phyloP scores from a whole-genome alignment of 2,329 filamentous ascomycete genomes.

The Colletotrichum tabaci region DNA sequence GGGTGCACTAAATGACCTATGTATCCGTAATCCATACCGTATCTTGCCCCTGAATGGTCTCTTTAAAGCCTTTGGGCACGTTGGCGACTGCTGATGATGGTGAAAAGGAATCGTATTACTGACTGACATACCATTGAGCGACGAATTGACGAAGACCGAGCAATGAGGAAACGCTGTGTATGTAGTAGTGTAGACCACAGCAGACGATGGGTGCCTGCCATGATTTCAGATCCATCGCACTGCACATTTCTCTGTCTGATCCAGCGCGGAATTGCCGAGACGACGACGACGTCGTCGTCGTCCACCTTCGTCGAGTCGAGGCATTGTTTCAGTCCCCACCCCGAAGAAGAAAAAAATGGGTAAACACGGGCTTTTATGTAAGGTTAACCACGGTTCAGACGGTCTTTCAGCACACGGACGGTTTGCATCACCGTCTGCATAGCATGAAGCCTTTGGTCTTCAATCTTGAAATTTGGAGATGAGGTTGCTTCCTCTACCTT shows the following conservation, averaged over 20 bases:
- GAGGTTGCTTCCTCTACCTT: not conserved
- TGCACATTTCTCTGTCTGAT: not conserved
- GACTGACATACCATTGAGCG: too few relatives aligned
- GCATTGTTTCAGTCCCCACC: slow-evolving; percentile 29
- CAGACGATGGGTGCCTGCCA: too few relatives aligned
- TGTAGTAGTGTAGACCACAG: too few relatives aligned
- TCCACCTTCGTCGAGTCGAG: slow-evolving; percentile 2
- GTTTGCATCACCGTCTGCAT: too few relatives aligned
- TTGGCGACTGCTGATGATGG: slow-evolving; percentile 5
- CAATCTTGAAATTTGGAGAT: too few relatives aligned
- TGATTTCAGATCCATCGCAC: slow-evolving; percentile 6
- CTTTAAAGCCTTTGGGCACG: not conserved
- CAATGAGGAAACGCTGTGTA: not conserved
- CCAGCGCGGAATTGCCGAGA: slow-evolving; percentile 22
- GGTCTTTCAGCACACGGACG: too few relatives aligned
- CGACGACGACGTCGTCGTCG: not conserved
- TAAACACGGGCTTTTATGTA: slow-evolving; percentile 9
- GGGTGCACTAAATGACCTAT: too few relatives aligned
- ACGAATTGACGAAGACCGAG: not conserved
- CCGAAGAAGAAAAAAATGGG: slow-evolving; percentile 28
- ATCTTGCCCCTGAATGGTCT: slow-evolving; percentile 2
- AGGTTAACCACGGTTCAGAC: not conserved
- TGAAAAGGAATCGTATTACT: too few relatives aligned
- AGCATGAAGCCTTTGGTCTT: too few relatives aligned
- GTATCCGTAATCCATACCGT: not conserved